These are phyloP conservation scores for Astrothelium macrocarpum DNA, from an alignment of 495 filamentous ascomycete genomes.

Conservation along the genomic window DNA sequence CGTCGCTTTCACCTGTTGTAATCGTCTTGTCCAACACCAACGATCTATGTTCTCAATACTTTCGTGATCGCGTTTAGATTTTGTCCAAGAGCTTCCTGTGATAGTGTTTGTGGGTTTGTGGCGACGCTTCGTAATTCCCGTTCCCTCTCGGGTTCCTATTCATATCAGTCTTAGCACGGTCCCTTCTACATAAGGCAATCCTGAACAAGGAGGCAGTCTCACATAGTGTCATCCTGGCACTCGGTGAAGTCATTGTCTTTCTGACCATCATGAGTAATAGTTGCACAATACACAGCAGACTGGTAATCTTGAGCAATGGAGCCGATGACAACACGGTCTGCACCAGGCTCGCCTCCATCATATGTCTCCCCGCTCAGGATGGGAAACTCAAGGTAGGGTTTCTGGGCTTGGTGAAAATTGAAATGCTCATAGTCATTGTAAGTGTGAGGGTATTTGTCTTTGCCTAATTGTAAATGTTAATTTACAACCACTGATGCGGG, in stretches of 20 bases:
- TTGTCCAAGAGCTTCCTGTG: slow-evolving; percentile 6
- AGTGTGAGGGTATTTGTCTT: slow-evolving; percentile 25
- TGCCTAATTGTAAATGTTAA: slow-evolving; percentile 9
- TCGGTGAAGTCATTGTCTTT: not conserved
- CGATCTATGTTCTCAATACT: too few relatives aligned
- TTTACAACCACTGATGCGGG: not conserved
- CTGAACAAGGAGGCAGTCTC: too few relatives aligned
- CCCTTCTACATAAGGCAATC: too few relatives aligned
- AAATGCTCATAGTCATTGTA: slow-evolving; percentile 28
- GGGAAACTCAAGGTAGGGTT: slow-evolving; percentile 26
- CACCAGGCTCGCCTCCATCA: slow-evolving; percentile 16
- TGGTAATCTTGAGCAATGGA: slow-evolving; percentile 20
- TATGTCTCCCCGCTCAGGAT: slow-evolving; percentile 19
- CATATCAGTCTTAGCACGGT: too few relatives aligned
- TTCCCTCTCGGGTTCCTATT: slow-evolving; percentile 2
- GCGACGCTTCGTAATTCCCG: not conserved
- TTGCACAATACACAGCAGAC: slow-evolving; percentile 21
- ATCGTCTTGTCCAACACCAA: too few relatives aligned
- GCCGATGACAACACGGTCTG: slow-evolving; percentile 26
- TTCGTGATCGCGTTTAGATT: not conserved
- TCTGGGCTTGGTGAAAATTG: slow-evolving; percentile 21
- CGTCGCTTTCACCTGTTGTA: too few relatives aligned
- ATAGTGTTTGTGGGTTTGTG: slow-evolving; percentile 4
- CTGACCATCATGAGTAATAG: slow-evolving; percentile 4
- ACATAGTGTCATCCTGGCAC: slow-evolving; percentile 4